phyloP scores from a whole-genome alignment of 108 stramenopile species.

The Skeletonema grethae region DNA sequence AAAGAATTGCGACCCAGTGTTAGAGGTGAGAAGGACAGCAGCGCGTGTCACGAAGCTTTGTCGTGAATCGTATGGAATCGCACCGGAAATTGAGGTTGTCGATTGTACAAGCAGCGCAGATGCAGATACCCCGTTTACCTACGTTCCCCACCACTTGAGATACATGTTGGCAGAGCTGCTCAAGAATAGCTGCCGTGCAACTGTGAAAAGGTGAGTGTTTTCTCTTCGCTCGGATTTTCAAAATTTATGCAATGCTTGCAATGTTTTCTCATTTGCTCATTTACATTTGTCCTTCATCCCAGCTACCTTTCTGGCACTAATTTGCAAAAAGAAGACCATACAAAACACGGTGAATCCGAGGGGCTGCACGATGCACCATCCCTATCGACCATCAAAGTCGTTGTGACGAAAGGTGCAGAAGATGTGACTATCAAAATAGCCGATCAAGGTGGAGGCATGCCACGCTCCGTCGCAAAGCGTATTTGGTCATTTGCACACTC shows the following conservation, averaged over 20 bases:
- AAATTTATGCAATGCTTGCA: background rate
- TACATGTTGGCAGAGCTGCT: conserved; percentile 96
- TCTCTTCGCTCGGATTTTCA: background rate
- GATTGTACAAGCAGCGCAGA: conserved; percentile 45
- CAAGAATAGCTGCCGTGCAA: conserved; percentile 96
- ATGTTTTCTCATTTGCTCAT: background rate
- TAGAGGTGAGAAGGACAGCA: conserved; percentile 65
- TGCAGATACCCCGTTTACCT: conserved; percentile 62
- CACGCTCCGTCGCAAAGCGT: conserved; percentile 84
- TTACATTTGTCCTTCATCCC: background rate
- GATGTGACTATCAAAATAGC: conserved; percentile 98
- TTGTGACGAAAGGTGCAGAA: conserved; percentile 95
- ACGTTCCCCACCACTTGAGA: conserved; percentile 94
- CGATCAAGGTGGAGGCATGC: conserved; percentile 97
- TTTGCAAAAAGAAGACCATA: conserved; percentile 48
- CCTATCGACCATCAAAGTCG: conserved; percentile 85
- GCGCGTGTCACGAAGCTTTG: conserved; percentile 59
- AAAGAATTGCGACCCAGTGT: conserved; percentile 71
- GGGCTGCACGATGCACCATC: conserved; percentile 53
- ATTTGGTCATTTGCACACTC: conserved; percentile 98
- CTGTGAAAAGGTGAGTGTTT: conserved; percentile 61
- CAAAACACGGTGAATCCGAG: conserved; percentile 13
- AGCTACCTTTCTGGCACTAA: conserved; percentile 37
- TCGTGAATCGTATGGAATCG: conserved; percentile 66
- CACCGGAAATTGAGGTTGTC: conserved; percentile 83